Conservation (phyloP, 257 asterid genomes). For the Mitragyna speciosa region DNA sequence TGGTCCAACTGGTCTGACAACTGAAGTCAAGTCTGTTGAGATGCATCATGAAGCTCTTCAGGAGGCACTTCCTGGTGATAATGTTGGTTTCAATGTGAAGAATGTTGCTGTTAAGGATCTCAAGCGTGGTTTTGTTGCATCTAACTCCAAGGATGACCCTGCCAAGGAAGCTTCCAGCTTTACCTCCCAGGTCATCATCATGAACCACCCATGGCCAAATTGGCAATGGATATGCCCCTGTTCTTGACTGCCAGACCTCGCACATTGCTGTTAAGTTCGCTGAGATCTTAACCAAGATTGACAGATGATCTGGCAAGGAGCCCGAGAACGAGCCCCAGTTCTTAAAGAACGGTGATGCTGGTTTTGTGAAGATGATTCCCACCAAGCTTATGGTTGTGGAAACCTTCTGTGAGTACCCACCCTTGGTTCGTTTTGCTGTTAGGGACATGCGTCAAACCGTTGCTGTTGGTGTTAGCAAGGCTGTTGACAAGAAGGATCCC, state of each 20-base stretch:
- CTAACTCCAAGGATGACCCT: conserved; percentile 82
- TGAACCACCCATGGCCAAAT: conserved; percentile 84
- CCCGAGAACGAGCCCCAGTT: conserved; percentile 74
- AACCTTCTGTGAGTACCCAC: conserved; percentile 58
- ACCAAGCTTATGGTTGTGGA: conserved; percentile 86
- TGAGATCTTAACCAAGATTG: conserved; percentile 69
- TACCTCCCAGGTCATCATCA: conserved; percentile 71
- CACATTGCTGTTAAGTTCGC: conserved; percentile 71
- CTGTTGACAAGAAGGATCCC: conserved; percentile 73
- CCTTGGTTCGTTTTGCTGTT: conserved; percentile 70
- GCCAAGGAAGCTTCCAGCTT: conserved; percentile 70
- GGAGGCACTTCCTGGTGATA: conserved; percentile 86
- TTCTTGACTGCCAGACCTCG: conserved; percentile 70
- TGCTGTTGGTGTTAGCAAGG: conserved; percentile 74
- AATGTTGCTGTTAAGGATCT: conserved; percentile 83
- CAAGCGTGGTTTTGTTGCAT: conserved; percentile 75
- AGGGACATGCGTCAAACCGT: conserved; percentile 81
- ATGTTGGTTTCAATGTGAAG: conserved; percentile 81
- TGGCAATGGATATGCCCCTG: conserved; percentile 70
- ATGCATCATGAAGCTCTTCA: conserved; percentile 72
- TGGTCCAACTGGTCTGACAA: conserved; percentile 70
- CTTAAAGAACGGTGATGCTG: conserved; percentile 77
- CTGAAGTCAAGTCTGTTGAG: conserved; percentile 85
- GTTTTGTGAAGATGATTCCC: conserved; percentile 75
- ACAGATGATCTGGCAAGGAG: conserved; percentile 79